Percentiles rank a stretch among this genome's conserved stretches.
Evolutionary conservation across 2,329 filamentous ascomycete genomes (phyloP).

Genomic region (Graphilbum ipis-grandicollis): DNA sequence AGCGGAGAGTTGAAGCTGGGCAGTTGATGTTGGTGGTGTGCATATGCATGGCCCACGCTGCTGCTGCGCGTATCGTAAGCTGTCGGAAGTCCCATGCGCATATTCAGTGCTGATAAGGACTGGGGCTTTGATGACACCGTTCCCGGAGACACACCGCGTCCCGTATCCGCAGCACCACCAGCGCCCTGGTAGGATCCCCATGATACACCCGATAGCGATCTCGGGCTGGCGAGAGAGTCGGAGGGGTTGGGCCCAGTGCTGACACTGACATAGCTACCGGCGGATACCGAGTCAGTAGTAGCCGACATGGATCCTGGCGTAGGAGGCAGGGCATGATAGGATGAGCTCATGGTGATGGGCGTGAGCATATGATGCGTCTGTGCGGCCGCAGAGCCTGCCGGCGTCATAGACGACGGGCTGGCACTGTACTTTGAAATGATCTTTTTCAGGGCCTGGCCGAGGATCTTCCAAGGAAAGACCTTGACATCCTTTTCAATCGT

Average conservation of each 20-base stretch:
- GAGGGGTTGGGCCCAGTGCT: slow-evolving; percentile 22
- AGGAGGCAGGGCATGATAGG: slow-evolving; percentile 29
- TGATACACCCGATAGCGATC: slow-evolving; percentile 29
- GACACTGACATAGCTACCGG: slow-evolving; percentile 20
- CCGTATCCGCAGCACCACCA: slow-evolving; percentile 10
- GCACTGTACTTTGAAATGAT: slow-evolving; percentile 89
- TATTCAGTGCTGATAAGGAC: slow-evolving; percentile 14
- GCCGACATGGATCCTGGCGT: slow-evolving; percentile 20
- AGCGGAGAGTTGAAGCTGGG: slow-evolving; percentile 9
- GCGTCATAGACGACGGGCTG: slow-evolving; percentile 22
- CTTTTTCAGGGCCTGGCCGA: slow-evolving; percentile 79
- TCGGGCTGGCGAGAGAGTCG: slow-evolving; percentile 33
- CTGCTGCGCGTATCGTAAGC: slow-evolving; percentile 15
- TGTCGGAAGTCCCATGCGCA: slow-evolving; percentile 15
- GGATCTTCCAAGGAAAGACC: slow-evolving; percentile 91
- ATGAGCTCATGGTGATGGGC: slow-evolving; percentile 17
- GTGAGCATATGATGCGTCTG: slow-evolving; percentile 22
- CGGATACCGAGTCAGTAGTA: slow-evolving; percentile 17
- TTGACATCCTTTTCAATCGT: slow-evolving; percentile 99
- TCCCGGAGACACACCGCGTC: slow-evolving; percentile 26
- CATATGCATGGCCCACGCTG: slow-evolving; percentile 2
- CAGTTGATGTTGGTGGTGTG: slow-evolving; percentile 21
- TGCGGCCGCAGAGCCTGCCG: slow-evolving; percentile 9
- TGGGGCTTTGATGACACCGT: slow-evolving; percentile 17
- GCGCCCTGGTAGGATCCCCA: slow-evolving; percentile 21